A percentile compares a stretch with the other conserved stretches of the same genome.
Conservation (phyloP, 805 yeast genomes). For the Clavispora vitiphila region DNA sequence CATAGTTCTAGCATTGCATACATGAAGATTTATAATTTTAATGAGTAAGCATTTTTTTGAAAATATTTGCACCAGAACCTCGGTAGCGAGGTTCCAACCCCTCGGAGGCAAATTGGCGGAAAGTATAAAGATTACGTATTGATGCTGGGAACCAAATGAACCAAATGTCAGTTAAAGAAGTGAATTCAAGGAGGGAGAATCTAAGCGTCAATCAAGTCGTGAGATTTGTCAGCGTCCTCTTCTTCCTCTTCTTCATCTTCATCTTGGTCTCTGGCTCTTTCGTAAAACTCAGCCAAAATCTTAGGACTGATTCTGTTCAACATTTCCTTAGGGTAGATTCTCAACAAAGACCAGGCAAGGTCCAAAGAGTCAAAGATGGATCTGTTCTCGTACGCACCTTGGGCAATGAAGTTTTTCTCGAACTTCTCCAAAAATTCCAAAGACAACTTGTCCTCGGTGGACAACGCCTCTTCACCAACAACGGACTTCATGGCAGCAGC, state of each 20-base stretch:
- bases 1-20: background rate
- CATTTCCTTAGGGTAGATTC: slow-evolving; percentile 99
- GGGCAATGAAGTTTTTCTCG: slow-evolving; percentile 90
- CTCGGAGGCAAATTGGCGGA: background rate
- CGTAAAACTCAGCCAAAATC: slow-evolving; percentile 92
- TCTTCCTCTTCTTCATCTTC: slow-evolving; percentile 47
- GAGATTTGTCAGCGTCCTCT: slow-evolving; percentile 34
- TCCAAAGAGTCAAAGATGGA: slow-evolving; percentile 91
- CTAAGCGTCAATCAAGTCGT: slow-evolving; percentile 40
- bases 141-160: slow-evolving; percentile 1
- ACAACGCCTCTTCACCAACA: slow-evolving; percentile 98
- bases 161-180: background rate
- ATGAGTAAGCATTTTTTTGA: background rate
- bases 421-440: slow-evolving; percentile 97
- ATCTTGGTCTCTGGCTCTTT: slow-evolving; percentile 70
- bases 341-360: slow-evolving; percentile 95
- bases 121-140: background rate
- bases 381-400: slow-evolving; percentile 97
- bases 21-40: background rate
- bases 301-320: slow-evolving; percentile 98
- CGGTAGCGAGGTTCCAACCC: background rate
- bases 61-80: background rate
- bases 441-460: slow-evolving; percentile 95
- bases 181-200: background rate
- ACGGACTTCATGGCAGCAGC: slow-evolving; percentile 99